Evolutionary conservation across 177 flowering plant species (phyloP).

Genomic region (Vitis hybrid): DNA sequence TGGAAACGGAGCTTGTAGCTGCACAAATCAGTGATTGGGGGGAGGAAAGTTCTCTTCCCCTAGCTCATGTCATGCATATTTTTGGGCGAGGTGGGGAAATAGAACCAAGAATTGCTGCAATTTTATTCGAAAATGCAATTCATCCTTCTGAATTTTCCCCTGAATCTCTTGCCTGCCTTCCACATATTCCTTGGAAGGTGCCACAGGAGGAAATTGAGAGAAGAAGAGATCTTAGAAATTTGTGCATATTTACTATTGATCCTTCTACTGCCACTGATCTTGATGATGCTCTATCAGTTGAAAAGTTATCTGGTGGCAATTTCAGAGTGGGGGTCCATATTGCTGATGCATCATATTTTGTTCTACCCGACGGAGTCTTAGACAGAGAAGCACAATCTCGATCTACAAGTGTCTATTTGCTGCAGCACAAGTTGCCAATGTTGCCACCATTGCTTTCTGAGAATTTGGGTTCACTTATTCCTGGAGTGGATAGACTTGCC

Average conservation of each 20-base stretch:
- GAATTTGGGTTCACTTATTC: conserved; percentile 72
- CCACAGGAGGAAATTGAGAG: conserved; percentile 53
- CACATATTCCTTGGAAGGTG: conserved; percentile 64
- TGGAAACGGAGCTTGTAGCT: conserved; percentile 74
- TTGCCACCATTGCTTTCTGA: conserved; percentile 84
- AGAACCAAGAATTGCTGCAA: conserved; percentile 70
- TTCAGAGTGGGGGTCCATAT: conserved; percentile 86
- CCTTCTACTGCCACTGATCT: conserved; percentile 82
- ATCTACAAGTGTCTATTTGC: conserved; percentile 71
- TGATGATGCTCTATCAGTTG: conserved; percentile 95
- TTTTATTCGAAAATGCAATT: conserved; percentile 73
- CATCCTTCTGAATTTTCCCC: conserved; percentile 57
- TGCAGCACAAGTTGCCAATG: conserved; percentile 70
- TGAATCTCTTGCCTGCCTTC: conserved; percentile 74
- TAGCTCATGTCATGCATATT: conserved; percentile 47
- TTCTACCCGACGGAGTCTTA: conserved; percentile 64
- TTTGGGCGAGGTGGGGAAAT: conserved; percentile 81
- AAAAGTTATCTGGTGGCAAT: conserved; percentile 47
- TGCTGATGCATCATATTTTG: conserved; percentile 89
- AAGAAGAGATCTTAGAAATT: conserved; percentile 72
- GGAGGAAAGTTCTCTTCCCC: conserved; percentile 62
- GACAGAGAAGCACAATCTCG: conserved; percentile 77
- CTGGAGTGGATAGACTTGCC: conserved; percentile 86
- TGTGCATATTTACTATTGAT: conserved; percentile 87
- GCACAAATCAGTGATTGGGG: conserved; percentile 69